Percentiles rank a stretch among this genome's conserved stretches.
Conservation (phyloP, 2,329 filamentous ascomycete genomes). For the Penicillium vulpinum region DNA sequence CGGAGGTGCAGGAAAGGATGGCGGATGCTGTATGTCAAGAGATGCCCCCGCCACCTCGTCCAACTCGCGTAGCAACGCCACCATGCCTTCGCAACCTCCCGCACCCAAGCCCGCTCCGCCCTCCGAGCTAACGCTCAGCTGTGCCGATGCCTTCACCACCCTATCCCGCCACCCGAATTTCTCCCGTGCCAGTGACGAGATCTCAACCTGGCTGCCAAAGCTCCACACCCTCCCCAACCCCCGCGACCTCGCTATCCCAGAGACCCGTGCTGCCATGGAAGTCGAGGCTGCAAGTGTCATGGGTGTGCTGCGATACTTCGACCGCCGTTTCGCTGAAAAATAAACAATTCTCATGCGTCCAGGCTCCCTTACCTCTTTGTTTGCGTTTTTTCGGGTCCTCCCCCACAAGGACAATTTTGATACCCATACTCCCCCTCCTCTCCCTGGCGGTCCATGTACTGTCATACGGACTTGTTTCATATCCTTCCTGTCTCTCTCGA, state of each 20-base stretch:
- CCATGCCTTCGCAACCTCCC: slow-evolving; percentile 23
- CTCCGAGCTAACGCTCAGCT: slow-evolving; percentile 56
- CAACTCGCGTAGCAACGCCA: slow-evolving; percentile 21
- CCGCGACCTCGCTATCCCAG: slow-evolving; percentile 33
- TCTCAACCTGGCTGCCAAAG: slow-evolving; percentile 73
- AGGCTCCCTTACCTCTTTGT: slow-evolving; percentile 7
- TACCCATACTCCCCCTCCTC: slow-evolving; percentile 21
- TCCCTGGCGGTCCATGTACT: slow-evolving; percentile 22
- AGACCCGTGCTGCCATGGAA: slow-evolving; percentile 62
- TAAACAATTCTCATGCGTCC: slow-evolving; percentile 18
- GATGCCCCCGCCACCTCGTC: slow-evolving; percentile 26
- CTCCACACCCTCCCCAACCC: slow-evolving; percentile 59
- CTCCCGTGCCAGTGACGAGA: slow-evolving; percentile 69
- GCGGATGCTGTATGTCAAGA: slow-evolving; percentile 62
- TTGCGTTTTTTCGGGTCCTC: slow-evolving; percentile 10
- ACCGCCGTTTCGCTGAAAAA: slow-evolving; percentile 63
- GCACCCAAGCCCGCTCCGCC: slow-evolving; percentile 31
- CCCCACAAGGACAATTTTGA: slow-evolving; percentile 18
- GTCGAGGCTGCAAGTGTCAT: slow-evolving; percentile 82
- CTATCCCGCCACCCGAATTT: slow-evolving; percentile 75
- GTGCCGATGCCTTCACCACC: slow-evolving; percentile 76
- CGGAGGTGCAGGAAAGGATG: slow-evolving; percentile 59
- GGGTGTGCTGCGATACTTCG: slow-evolving; percentile 80
- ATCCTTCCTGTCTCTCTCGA: background rate
- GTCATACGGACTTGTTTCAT: slow-evolving; percentile 19